Percentiles rank a stretch among this genome's conserved stretches.
Evolutionary conservation across 345 rosid species (phyloP).

Genomic region (Eucalyptus curtisii): DNA sequence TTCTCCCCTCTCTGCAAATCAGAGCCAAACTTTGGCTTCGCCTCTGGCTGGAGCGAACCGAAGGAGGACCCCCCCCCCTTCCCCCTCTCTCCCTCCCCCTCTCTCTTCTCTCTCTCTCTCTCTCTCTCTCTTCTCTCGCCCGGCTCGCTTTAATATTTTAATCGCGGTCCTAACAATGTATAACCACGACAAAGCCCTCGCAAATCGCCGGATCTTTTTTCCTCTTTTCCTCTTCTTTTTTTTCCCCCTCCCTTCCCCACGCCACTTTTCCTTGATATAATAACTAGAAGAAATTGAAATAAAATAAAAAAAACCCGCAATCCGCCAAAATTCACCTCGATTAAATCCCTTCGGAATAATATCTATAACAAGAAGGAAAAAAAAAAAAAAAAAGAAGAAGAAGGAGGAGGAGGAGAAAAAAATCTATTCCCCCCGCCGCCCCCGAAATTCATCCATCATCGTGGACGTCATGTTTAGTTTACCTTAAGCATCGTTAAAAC

Average conservation of each 20-base stretch:
- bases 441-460: neutral
- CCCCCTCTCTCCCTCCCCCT: neutral
- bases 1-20: conserved; percentile 1
- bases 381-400: no score
- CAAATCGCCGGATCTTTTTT: neutral
- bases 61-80: neutral
- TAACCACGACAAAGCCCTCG: neutral
- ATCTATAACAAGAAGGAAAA: neutral
- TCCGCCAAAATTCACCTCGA: neutral
- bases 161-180: neutral
- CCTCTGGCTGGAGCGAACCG: neutral
- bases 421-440: neutral
- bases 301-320: neutral
- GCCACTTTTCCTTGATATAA: neutral
- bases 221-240: neutral
- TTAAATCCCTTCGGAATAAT: neutral
- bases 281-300: no score
- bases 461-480: neutral
- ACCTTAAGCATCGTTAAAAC: neutral
- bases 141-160: neutral
- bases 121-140: neutral
- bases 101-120: neutral
- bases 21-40: neutral
- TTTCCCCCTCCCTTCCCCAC: neutral
- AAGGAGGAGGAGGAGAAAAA: no score